Evolutionary conservation across 495 filamentous ascomycete genomes (phyloP), one percentile per base, ranked within the genome.

Genomic region (Penicillium samsonianum): DNA sequence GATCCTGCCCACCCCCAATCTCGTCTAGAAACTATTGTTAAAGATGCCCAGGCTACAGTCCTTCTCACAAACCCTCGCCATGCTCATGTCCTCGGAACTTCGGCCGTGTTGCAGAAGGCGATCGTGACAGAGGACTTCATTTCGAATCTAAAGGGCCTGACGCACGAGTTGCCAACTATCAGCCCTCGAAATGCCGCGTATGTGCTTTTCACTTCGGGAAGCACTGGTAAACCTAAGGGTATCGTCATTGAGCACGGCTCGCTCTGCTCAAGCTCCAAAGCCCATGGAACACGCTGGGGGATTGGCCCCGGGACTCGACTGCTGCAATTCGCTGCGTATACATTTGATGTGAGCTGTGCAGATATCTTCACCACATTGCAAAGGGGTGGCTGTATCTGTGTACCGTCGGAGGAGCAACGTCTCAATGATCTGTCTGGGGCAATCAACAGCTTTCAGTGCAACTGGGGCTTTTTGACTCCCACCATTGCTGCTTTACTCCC

Each of bases 191-290:
- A 61, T 43, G 47, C 69, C 25, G 67, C 67, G 6, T 74, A 70
- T 58, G 65, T 74, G 3, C 56, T 77, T 9, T 78, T 75, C 40
- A 79, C 76, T 0, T 78, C 75, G 17, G 76, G 76, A 2, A 63
- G 53, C 5, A 78, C 77, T 1, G 77, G 77, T 8, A 49, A 54
- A 14, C 77, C 77, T 9, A 80, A 80, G 54, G 79, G 73, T 8
- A 68, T 77, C 8, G 54, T 73, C 0, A 57, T 68, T 4, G 41
- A 55, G 14, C 69, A 73, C 41, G 33, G 37, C 8, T 51, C 56
- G 16, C 40, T 71, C 3, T 61, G 50, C 14, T 53, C 59, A 1
- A 60, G 41, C 44, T 20, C 44, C 3, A 57, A 57, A 20, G 57
- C 59, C 3, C 28, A 47, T 1, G 63, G 65, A 8, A 75, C 78